Evolutionary conservation across 73 alveolate species (phyloP).

Genomic region (Paramecium pentaurelia): DNA sequence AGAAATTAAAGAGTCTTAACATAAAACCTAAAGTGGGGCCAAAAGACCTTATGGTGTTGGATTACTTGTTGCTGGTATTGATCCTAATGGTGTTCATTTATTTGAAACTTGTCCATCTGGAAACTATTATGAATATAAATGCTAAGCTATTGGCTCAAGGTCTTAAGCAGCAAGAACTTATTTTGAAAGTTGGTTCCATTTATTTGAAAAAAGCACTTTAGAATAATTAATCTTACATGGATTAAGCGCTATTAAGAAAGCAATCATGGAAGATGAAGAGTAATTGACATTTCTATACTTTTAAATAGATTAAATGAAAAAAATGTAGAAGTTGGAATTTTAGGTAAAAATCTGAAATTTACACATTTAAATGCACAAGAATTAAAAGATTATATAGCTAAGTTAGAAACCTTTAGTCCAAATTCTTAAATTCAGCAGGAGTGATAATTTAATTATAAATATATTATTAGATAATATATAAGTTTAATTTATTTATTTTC

Average conservation of each 20-base stretch:
- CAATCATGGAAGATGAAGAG: slow-evolving; percentile 60
- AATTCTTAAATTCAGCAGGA: not conserved
- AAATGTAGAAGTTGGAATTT: slow-evolving; percentile 40
- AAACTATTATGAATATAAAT: slow-evolving; percentile 88
- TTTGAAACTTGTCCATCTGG: slow-evolving; percentile 97
- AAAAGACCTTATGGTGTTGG: slow-evolving; percentile 99
- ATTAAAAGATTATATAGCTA: not conserved
- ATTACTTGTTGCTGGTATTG: slow-evolving; percentile 85
- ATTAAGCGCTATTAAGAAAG: slow-evolving; percentile 54
- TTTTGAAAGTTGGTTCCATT: slow-evolving; percentile 89
- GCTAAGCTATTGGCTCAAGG: slow-evolving; percentile 88
- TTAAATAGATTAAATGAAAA: not conserved
- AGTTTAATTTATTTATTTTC: not conserved
- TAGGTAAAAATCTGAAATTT: not conserved
- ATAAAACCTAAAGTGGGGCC: slow-evolving; percentile 86
- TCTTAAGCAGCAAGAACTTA: slow-evolving; percentile 93
- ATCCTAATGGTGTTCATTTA: slow-evolving; percentile 92
- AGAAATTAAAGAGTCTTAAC: slow-evolving; percentile 71
- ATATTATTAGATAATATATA: not conserved
- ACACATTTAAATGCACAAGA: not conserved
- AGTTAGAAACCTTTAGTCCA: slow-evolving; percentile 2
- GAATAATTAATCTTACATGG: slow-evolving; percentile 48
- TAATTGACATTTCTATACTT: not conserved
- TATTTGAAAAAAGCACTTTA: slow-evolving; percentile 60
- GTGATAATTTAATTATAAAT: not conserved